Evolutionary conservation across 2,329 filamentous ascomycete species (phyloP).

Genomic region (Arthrobotrys megalospora): DNA sequence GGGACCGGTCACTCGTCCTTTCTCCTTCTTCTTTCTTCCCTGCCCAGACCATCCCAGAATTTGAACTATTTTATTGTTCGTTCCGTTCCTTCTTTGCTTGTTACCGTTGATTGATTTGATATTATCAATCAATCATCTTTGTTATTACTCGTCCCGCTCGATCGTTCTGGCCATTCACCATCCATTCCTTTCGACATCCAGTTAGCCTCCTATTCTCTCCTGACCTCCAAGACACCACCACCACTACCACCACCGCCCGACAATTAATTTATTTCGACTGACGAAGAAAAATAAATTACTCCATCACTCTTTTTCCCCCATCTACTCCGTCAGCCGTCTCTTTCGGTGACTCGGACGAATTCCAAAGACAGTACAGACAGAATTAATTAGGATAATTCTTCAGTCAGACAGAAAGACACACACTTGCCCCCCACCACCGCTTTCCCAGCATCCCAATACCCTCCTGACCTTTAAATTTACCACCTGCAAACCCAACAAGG

Average conservation of each 20-base stretch:
- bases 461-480: conserved; percentile 3
- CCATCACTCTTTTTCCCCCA: neutral
- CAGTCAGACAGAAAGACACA: neutral
- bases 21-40: conserved; percentile 1
- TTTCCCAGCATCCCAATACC: neutral
- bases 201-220: conserved; percentile 20
- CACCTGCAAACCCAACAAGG: conserved; percentile 41
- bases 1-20: conserved; percentile 33
- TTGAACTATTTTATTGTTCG: conserved; percentile 12
- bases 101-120: neutral
- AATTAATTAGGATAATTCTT: neutral
- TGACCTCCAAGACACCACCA: conserved; percentile 18
- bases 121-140: neutral
- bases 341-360: neutral
- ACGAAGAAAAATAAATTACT: neutral
- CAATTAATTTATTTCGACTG: conserved; percentile 4
- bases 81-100: conserved; percentile 12
- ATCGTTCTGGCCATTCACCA: conserved; percentile 45
- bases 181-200: conserved; percentile 16
- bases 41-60: neutral
- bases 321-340: neutral
- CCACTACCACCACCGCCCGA: neutral
- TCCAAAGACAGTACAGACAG: too few species aligned
- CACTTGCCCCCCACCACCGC: neutral
- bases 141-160: conserved; percentile 32